Evolutionary conservation across 208 protist species (phyloP), one percentile per base, ranked within the genome.

Genomic region (Phytomonas francai): DNA sequence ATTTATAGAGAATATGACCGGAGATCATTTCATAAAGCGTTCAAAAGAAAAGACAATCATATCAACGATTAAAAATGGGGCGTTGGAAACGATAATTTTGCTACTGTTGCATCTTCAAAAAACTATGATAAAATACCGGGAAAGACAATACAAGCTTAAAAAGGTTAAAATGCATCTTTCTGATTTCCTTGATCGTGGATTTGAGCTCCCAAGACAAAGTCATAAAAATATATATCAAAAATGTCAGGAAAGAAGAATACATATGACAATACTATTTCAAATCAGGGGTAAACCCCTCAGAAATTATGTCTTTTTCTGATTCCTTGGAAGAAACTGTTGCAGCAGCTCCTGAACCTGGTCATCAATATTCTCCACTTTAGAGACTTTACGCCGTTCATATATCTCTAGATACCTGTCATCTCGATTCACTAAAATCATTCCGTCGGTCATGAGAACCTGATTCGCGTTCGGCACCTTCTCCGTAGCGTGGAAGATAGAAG

Each of bases 391-490:
- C n/a, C 77, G 75, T 60, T 84, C 78, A 51, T 88, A 88, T 33
- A 88, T 77, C 45, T 88, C 83, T 3, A 88, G 71, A 39, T 83
- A 88, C 8, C 83, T 67, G 36, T 84, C 78, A 54, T 81, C 78
- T 28, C 83, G 83, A 60, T 88, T 84, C 11, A 88, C 67, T 49
- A 88, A 76, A 31, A 88, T 82, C 45, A 85, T 74, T 19, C 74
- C 79, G 57, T 85, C 83, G n/a, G 72, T 69, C 12, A 83, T 72
- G 31, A 88, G 72, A 31, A 82, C 68, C 30, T 80, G 76, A 42
- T 82, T 79, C 2, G 59, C 68, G 0, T 63, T 32, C 0, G 72
- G 76, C 33, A 58, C 59, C 0, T 30, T 62, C 22, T 70, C 67
- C 3, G 61, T 59, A 31, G 42, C 27, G 5, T 70, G 67, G 22